These are phyloP conservation scores for Rhynchosporium graminicola DNA, from an alignment of 2,329 filamentous ascomycete species.

Conservation along the genomic window DNA sequence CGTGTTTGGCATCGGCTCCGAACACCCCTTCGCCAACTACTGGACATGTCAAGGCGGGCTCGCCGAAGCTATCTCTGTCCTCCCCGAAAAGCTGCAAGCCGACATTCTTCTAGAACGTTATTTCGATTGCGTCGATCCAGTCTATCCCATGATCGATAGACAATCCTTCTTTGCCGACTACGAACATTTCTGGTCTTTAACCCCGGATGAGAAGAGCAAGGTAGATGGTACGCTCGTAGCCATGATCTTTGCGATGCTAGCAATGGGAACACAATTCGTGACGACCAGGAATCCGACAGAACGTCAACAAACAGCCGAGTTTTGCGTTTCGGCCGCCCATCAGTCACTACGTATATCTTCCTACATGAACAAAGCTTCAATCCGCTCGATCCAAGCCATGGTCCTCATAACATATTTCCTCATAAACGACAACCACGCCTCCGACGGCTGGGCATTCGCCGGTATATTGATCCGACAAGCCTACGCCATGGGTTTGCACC, in stretches of 20 bases:
- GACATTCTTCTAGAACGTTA: conserved; percentile 67
- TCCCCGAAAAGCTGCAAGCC: conserved; percentile 74
- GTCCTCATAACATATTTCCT: conserved; percentile 80
- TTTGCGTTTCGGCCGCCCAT: conserved; percentile 78
- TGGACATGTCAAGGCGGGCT: conserved; percentile 80
- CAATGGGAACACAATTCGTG: conserved; percentile 77
- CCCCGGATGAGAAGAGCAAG: conserved; percentile 55
- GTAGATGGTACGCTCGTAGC: conserved; percentile 70
- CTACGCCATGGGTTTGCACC: conserved; percentile 79
- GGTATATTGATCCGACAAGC: conserved; percentile 76
- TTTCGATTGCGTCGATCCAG: conserved; percentile 73
- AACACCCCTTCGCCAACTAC: conserved; percentile 81
- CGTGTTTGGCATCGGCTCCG: conserved; percentile 77
- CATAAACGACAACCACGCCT: conserved; percentile 83
- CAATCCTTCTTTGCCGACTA: conserved; percentile 78
- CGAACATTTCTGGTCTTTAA: conserved; percentile 72
- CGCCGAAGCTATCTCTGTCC: conserved; percentile 71
- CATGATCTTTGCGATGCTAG: conserved; percentile 75
- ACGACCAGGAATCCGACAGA: conserved; percentile 57
- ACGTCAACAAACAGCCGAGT: conserved; percentile 74
- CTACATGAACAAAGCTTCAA: conserved; percentile 73
- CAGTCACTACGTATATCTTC: conserved; percentile 75
- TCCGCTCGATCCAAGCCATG: conserved; percentile 77
- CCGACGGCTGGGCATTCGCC: conserved; percentile 80
- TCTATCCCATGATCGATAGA: conserved; percentile 78